Evolutionary conservation across 306 rosid species (phyloP).

Genomic region (Cercis canadensis): DNA sequence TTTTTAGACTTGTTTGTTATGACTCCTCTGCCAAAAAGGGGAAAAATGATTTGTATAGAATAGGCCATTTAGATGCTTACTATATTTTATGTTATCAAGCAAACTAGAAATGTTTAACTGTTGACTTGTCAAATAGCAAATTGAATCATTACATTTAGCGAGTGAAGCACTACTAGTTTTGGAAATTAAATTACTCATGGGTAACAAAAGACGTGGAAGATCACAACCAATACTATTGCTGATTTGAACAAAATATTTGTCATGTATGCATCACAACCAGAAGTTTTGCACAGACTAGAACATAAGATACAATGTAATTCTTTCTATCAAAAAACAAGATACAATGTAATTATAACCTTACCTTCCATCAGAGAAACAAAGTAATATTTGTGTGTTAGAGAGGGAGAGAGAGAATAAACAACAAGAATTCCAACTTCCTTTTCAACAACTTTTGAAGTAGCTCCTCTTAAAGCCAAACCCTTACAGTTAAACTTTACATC

Average conservation of each 20-base stretch:
- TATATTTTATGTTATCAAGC: too few relatives aligned
- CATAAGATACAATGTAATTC: not conserved
- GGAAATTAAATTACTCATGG: too few relatives aligned
- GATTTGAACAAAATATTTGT: constrained; percentile 7
- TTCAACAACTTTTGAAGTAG: constrained; percentile 11
- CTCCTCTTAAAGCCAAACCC: constrained; percentile 5
- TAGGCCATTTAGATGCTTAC: too few relatives aligned
- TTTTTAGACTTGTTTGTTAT: constrained; percentile 24
- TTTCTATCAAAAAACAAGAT: not conserved
- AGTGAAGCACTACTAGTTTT: too few relatives aligned
- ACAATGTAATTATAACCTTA: not conserved
- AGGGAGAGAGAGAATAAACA: not conserved
- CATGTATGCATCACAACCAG: not conserved
- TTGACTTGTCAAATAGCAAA: too few relatives aligned
- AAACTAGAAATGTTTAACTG: too few relatives aligned
- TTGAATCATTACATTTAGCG: too few relatives aligned
- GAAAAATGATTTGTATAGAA: too few relatives aligned
- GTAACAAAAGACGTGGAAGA: too few relatives aligned
- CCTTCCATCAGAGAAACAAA: not conserved
- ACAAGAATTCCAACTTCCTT: not conserved
- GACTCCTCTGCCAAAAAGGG: constrained; percentile 9
- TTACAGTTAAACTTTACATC: not conserved
- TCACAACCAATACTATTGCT: too few relatives aligned
- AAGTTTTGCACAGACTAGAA: not conserved
- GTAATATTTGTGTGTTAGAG: not conserved